Evolutionary conservation across 2,329 filamentous ascomycete genomes (phyloP).

Genomic region (Pseudocercospora crystallina): DNA sequence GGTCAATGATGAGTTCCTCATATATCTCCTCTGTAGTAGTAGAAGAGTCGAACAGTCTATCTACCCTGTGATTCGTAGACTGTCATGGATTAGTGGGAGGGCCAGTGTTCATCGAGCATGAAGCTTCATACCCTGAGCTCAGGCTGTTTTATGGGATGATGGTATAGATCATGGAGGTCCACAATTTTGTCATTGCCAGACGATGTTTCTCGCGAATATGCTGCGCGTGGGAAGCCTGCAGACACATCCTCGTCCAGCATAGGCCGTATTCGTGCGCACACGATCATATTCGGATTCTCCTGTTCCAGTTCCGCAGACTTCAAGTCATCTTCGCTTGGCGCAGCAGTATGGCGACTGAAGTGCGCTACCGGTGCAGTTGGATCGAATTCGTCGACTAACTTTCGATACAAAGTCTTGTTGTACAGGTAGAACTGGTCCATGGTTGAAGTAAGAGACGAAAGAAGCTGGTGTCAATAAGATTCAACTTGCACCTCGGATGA

Average conservation of each 20-base stretch:
- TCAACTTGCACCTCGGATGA: too few relatives aligned
- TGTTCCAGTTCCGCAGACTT: not conserved
- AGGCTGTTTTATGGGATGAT: slow-evolving; percentile 1
- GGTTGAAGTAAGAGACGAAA: not conserved
- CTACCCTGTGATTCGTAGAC: slow-evolving; percentile 5
- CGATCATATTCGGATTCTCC: not conserved
- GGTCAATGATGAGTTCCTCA: not conserved
- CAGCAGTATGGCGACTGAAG: slow-evolving; percentile 10
- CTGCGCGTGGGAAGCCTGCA: slow-evolving; percentile 2
- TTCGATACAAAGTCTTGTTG: slow-evolving; percentile 3
- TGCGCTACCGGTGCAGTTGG: not conserved
- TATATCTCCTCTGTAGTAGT: slow-evolving; percentile 3
- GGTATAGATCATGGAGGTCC: slow-evolving; percentile 10
- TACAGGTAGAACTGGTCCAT: slow-evolving; percentile 12
- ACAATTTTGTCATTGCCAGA: not conserved
- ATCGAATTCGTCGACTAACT: slow-evolving; percentile 3
- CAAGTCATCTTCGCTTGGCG: not conserved
- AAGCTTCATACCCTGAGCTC: slow-evolving; percentile 1
- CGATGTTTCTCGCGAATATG: not conserved
- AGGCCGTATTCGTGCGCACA: slow-evolving; percentile 5
- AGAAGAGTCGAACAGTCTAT: slow-evolving; percentile 1
- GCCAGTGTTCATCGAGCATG: not conserved
- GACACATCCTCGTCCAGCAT: slow-evolving; percentile 3
- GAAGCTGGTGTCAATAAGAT: too few relatives aligned
- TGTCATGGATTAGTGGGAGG: not conserved